Percentiles rank a stretch among this genome's conserved stretches.
phyloP scores from a whole-genome alignment of 164 flowering plant genomes.

The Kalanchoe fedtschenkoi region DNA sequence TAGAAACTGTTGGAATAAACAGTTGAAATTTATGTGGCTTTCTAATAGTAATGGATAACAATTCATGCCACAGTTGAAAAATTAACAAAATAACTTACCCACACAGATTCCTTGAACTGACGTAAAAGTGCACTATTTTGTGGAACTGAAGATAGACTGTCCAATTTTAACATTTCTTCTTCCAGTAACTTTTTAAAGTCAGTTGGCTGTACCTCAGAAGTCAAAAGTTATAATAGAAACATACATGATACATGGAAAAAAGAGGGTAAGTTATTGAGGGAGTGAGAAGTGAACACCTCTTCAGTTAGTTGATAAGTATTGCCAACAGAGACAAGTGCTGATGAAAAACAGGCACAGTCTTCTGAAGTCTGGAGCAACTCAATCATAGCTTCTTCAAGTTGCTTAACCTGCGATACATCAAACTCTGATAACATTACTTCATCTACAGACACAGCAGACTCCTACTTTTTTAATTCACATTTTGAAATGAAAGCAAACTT shows the following conservation, averaged over 20 bases:
- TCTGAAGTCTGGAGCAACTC: constrained; percentile 44
- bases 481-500: too few relatives aligned
- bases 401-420: constrained; percentile 41
- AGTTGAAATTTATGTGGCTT: neutral
- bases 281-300: constrained; percentile 26
- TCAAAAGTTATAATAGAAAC: neutral
- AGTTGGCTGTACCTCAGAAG: constrained; percentile 42
- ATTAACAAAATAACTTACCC: constrained; percentile 41
- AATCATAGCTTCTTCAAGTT: constrained; percentile 49
- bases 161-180: constrained; percentile 34
- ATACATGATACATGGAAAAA: neutral
- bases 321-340: constrained; percentile 48
- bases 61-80: neutral
- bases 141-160: constrained; percentile 25
- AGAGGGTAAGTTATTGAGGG: neutral
- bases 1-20: neutral
- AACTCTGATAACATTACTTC: neutral
- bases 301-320: constrained; percentile 33
- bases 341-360: constrained; percentile 34
- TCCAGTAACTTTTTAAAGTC: constrained; percentile 66
- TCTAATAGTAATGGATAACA: neutral
- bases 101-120: constrained; percentile 74
- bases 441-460: neutral
- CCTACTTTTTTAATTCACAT: neutral
- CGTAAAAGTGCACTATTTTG: constrained; percentile 43